Base-by-base conservation (phyloP, 2,329 filamentous ascomycete species). In the Fusarium virguliforme region DNA sequence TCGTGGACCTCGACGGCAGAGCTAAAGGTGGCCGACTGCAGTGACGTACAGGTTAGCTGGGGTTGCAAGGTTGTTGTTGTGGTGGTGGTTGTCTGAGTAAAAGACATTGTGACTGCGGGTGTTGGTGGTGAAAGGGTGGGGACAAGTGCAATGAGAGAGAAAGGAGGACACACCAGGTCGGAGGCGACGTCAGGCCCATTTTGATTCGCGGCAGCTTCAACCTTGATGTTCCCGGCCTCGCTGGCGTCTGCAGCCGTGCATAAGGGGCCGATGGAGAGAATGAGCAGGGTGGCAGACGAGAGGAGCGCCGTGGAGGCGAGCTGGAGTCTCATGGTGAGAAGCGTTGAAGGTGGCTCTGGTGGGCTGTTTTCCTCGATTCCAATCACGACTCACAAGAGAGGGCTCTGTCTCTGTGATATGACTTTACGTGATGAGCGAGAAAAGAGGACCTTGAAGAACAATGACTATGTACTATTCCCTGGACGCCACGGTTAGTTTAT, bases 1-100 rank as follows among this genome's bases (percentile, higher is more conserved):
- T 78, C 66, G 24, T 79, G 76, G 10, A 79, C 61, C 54, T 79
- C 76, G 8, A 76, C 18, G 2, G 46, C 62, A 18, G 62, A 62
- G 8, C 13, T 41, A 4, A 68, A 8, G 2, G 56, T 66, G n/a
- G 41, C 65, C 24, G 61, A 35, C 68, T 71, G 68, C 8, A 50
- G 24, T 8, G 65, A 48, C 15, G 7, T 38, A 34, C 28, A 60
- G n/a, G 57, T 73, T 43, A 73, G 62, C 54, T 57, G 48, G 2
- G 51, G 28, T 18, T 43, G 37, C 9, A 50, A 50, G 26, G 43
- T 30, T 50, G 43, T 50, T 50, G 10, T 26, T 12, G 43, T 50
- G 10, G 43, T 18, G 1, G n/a, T 22, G 3, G 62, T 18, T 13
- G 32, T 30, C 8, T 32, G 12, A 35, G 26, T 34, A 35, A 9